A percentile compares a stretch with the other conserved stretches of the same genome.
phyloP scores from a whole-genome alignment of 345 rosid species.

The Pistacia atlantica region DNA sequence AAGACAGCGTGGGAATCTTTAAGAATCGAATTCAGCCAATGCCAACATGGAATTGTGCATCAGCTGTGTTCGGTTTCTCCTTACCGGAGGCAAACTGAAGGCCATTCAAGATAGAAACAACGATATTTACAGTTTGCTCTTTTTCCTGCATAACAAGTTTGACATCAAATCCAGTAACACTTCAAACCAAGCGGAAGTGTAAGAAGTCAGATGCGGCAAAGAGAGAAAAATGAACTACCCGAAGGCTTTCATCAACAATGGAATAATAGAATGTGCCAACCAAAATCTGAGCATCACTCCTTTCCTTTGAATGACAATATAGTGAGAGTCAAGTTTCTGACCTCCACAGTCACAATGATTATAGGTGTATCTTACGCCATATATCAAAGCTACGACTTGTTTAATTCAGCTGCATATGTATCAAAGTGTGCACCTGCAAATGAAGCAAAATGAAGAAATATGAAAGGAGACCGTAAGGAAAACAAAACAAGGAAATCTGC shows the following conservation, averaged over 20 bases:
- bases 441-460: background rate
- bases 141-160: conserved; percentile 26
- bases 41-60: background rate
- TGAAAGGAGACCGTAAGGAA: background rate
- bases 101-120: conserved; percentile 32
- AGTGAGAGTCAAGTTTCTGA: background rate
- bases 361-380: background rate
- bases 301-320: conserved; percentile 4
- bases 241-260: background rate
- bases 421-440: background rate
- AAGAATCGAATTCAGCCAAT: background rate
- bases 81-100: conserved; percentile 7
- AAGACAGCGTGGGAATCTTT: background rate
- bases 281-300: background rate
- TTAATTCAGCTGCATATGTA: background rate
- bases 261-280: background rate
- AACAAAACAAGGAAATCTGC: background rate
- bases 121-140: conserved; percentile 22
- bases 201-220: too few species aligned
- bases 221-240: background rate
- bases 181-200: background rate
- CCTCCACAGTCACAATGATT: background rate
- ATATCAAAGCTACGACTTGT: background rate
- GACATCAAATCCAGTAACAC: background rate
- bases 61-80: background rate